These are phyloP conservation scores for Starmerella scarabaei DNA, from an alignment of 805 yeast species.

Conservation along the genomic window DNA sequence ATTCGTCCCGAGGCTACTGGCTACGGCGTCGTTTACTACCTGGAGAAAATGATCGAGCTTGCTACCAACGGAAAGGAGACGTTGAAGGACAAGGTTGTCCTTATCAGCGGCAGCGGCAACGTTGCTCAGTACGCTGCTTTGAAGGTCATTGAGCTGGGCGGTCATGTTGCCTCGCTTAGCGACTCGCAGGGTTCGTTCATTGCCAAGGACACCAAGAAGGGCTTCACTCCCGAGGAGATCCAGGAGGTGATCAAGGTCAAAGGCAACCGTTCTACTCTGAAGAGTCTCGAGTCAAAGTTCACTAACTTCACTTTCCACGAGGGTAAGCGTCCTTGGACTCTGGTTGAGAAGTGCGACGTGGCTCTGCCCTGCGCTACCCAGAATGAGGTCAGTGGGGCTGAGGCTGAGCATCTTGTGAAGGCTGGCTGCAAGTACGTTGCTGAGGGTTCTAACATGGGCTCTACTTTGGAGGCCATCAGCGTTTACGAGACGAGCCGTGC, in stretches of 20 bases:
- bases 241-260: slow-evolving; percentile 67
- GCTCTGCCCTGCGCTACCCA: slow-evolving; percentile 98
- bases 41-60: slow-evolving; percentile 92
- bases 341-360: slow-evolving; percentile 82
- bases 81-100: slow-evolving; percentile 85
- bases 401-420: slow-evolving; percentile 86
- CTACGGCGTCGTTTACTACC: slow-evolving; percentile 92
- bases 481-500: slow-evolving; percentile 58
- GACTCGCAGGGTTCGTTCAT: slow-evolving; percentile 89
- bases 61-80: slow-evolving; percentile 83
- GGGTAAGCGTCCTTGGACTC: slow-evolving; percentile 94
- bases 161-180: slow-evolving; percentile 81
- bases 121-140: slow-evolving; percentile 98
- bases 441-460: slow-evolving; percentile 99
- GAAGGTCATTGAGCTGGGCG: slow-evolving; percentile 94
- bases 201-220: slow-evolving; percentile 40
- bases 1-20: slow-evolving; percentile 99
- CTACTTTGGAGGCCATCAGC: slow-evolving; percentile 91
- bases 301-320: slow-evolving; percentile 58
- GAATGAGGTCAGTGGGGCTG: slow-evolving; percentile 93
- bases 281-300: slow-evolving; percentile 23
- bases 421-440: slow-evolving; percentile 89
- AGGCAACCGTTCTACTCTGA: slow-evolving; percentile 50
- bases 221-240: slow-evolving; percentile 76
- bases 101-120: slow-evolving; percentile 96